These are phyloP conservation scores for Cyberlindnera nakhonratchasimensis DNA, from an alignment of 805 yeast genomes.

Conservation along the genomic window DNA sequence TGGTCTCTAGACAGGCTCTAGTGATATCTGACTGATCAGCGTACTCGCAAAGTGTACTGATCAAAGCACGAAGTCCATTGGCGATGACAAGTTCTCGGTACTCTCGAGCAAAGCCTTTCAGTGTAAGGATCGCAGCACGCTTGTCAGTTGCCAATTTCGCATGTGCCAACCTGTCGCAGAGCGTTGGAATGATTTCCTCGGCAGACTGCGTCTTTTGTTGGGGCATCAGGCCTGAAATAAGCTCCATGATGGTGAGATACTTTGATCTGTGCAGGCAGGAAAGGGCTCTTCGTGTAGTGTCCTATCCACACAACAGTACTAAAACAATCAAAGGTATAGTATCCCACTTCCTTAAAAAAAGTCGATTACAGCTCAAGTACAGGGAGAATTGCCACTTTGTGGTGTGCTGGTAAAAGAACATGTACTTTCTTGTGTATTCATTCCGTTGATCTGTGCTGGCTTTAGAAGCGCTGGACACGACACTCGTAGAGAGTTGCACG, in stretches of 20 bases:
- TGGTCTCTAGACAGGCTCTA: conserved; percentile 80
- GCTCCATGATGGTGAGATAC: conserved; percentile 32
- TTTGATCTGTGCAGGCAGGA: not conserved
- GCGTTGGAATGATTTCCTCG: conserved; percentile 81
- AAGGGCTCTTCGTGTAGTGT: not conserved
- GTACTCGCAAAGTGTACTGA: conserved; percentile 64
- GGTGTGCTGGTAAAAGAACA: no score
- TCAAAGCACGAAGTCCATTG: conserved; percentile 72
- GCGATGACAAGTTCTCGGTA: conserved; percentile 90
- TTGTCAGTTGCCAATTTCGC: conserved; percentile 81
- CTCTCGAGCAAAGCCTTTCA: conserved; percentile 84
- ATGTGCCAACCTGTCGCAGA: conserved; percentile 83
- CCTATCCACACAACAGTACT: not conserved
- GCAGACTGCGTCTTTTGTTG: conserved; percentile 56
- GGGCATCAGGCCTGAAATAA: conserved; percentile 39
- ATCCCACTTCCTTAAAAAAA: no score
- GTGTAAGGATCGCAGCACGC: conserved; percentile 84
- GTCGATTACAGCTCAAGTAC: no score
- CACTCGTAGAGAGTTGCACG: not conserved
- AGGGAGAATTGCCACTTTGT: not conserved
- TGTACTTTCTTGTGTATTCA: no score
- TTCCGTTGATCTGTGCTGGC: not conserved
- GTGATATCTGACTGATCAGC: conserved; percentile 65
- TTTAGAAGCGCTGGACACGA: conserved; percentile 1
- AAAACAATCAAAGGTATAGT: no score